Base-by-base conservation (phyloP, 306 rosid species). In the Vigna mungo region DNA sequence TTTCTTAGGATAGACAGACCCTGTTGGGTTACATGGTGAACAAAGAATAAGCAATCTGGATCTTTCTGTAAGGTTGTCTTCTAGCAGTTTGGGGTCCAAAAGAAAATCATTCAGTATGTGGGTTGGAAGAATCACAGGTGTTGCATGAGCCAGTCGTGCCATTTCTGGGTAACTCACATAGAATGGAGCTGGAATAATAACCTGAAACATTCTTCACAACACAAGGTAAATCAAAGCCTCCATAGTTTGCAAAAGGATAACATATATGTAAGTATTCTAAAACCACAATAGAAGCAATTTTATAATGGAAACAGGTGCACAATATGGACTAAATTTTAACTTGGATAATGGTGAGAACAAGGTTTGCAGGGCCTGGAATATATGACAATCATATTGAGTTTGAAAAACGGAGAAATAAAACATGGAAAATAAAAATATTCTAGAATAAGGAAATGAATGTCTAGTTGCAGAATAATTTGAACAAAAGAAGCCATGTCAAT, bases 81-180 rank as follows among this genome's bases (percentile, higher is more conserved):
- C 89, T 3, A 93, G 93, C 56, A 82, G 80, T 72, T 87, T 87
- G 43, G 96, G 92, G 81, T 93, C 97, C 85, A 93, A 72, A 14
- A 91, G 86, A 82, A 93, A 93, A 76, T 90, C 84, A 4, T 88
- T 79, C 0, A 88, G 87, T 62, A 93, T 91, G 68, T 54, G 9
- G 0, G 92, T 87, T 0, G 90, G 88, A 74, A 93, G 88, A 90
- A 90, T 86, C 80, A 88, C 96, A 20, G 98, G 97, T 12, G 84
- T 88, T 71, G 96, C 97, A 78, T 94, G 96, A 47, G 98, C 97
- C 85, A 91, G 25, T 85, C 96, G 86, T 53, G 97, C 96, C 86
- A 94, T 90, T 81, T 94, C 96, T 21, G 98, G 98, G 77, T 94
- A 91, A 85, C 98, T 90, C 83, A 91, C 97, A 80, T 79, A 94